Percentiles rank a stretch among this genome's conserved stretches.
Evolutionary conservation across 169 alveolate genomes (phyloP).

Genomic region (Babesia ovata): DNA sequence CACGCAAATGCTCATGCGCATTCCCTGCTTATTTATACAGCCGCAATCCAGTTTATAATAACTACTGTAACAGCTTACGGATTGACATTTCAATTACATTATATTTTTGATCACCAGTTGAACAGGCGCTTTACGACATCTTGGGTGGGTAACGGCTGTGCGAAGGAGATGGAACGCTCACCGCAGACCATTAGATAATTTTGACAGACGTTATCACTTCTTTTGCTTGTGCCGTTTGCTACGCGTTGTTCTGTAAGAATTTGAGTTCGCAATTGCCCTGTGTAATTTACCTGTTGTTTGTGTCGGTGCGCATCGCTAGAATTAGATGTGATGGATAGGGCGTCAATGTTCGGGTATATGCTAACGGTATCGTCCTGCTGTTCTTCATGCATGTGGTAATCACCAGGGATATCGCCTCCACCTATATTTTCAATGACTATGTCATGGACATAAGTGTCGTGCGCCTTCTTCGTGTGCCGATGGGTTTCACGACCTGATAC

Average conservation of each 20-base stretch:
- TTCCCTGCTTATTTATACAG: too few relatives aligned
- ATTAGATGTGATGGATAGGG: not conserved
- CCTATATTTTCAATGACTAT: not conserved
- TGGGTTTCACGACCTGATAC: not conserved
- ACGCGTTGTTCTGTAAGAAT: not conserved
- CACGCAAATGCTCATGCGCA: too few relatives aligned
- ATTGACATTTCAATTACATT: too few relatives aligned
- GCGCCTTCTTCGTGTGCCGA: not conserved
- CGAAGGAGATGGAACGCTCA: too few relatives aligned
- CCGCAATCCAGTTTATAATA: too few relatives aligned
- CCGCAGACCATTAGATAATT: not conserved
- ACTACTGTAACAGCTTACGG: too few relatives aligned
- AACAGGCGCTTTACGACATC: too few relatives aligned
- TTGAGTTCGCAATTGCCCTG: not conserved
- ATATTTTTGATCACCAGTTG: too few relatives aligned
- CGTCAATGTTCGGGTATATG: conserved; percentile 33
- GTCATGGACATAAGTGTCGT: not conserved
- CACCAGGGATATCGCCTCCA: not conserved
- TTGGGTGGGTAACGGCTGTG: too few relatives aligned
- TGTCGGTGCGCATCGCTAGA: not conserved
- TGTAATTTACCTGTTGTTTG: not conserved
- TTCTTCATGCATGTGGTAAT: not conserved
- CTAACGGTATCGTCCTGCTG: conserved; percentile 10
- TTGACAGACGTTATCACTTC: not conserved
- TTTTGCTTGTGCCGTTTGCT: too few relatives aligned